Evolutionary conservation across 2,329 filamentous ascomycete species (phyloP).

Genomic region (Trichophyton schoenleinii): DNA sequence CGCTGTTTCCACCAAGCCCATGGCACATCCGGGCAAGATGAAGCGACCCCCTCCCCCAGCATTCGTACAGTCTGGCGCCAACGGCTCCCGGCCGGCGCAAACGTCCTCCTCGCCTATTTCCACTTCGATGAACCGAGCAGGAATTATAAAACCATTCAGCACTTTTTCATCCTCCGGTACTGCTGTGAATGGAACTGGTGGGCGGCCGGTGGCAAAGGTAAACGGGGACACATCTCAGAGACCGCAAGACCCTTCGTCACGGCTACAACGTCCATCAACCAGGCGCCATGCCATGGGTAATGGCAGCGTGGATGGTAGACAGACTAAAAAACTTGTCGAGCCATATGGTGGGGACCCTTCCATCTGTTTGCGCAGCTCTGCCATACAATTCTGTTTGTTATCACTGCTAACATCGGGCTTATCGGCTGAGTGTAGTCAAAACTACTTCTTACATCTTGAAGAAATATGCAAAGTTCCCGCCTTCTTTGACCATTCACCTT

Average conservation of each 20-base stretch:
- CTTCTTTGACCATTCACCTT: constrained; percentile 77
- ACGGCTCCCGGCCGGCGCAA: constrained; percentile 46
- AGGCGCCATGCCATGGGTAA: constrained; percentile 32
- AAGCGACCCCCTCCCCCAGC: constrained; percentile 53
- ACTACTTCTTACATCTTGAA: constrained; percentile 67
- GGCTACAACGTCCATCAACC: constrained; percentile 23
- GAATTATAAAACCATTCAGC: constrained; percentile 42
- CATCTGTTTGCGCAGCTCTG: neutral
- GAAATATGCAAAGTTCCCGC: constrained; percentile 59
- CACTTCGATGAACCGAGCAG: constrained; percentile 42
- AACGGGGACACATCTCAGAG: neutral
- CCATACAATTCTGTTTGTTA: neutral
- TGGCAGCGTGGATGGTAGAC: constrained; percentile 24
- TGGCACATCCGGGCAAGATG: constrained; percentile 42
- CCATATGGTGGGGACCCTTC: constrained; percentile 32
- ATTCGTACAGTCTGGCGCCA: constrained; percentile 49
- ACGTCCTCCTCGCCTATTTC: constrained; percentile 47
- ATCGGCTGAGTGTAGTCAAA: constrained; percentile 45
- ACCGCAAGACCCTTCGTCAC: neutral
- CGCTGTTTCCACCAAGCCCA: constrained; percentile 33
- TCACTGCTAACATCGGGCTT: neutral
- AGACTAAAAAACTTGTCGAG: constrained; percentile 30
- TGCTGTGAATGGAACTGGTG: constrained; percentile 36
- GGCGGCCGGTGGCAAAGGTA: constrained; percentile 11
- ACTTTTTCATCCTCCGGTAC: constrained; percentile 28